A percentile compares a stretch with the other conserved stretches of the same genome.
phyloP scores from a whole-genome alignment of 202 grass and related monocot species.

The Schoenoplectus triqueter region DNA sequence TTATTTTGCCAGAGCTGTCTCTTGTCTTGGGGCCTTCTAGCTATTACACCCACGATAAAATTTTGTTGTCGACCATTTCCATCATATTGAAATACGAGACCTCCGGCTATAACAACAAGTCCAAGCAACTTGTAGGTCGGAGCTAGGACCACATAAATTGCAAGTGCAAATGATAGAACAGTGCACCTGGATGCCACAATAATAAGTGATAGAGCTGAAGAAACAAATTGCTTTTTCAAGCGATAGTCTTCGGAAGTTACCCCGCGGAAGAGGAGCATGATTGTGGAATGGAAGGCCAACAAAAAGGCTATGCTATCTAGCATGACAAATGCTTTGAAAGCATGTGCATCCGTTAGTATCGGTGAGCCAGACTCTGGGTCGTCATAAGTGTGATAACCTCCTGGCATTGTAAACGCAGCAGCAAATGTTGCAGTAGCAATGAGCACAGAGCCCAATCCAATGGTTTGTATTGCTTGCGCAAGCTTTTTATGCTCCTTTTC shows the following conservation, averaged over 20 bases:
- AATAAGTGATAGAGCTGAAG: background rate
- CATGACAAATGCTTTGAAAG: slow-evolving; percentile 43
- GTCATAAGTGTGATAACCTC: slow-evolving; percentile 34
- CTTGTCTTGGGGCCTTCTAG: too few relatives aligned
- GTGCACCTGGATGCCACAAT: background rate
- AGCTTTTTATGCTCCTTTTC: slow-evolving; percentile 28
- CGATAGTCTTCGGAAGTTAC: background rate
- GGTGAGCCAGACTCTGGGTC: slow-evolving; percentile 20
- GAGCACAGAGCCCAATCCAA: slow-evolving; percentile 35
- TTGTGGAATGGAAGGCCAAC: background rate
- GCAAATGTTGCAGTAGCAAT: slow-evolving; percentile 46
- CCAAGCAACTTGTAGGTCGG: background rate
- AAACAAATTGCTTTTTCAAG: background rate
- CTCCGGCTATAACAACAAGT: background rate
- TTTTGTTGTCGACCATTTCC: background rate
- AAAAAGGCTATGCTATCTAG: slow-evolving; percentile 39
- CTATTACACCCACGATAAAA: too few relatives aligned
- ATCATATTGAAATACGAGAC: background rate
- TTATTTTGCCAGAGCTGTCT: too few relatives aligned
- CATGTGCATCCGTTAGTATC: slow-evolving; percentile 26
- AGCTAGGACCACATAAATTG: background rate
- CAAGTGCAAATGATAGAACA: background rate
- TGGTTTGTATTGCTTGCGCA: background rate
- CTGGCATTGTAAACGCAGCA: slow-evolving; percentile 42
- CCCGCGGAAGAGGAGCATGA: background rate